A percentile compares a stretch with the other conserved stretches of the same genome.
Conservation (phyloP, 1,284 basidiomycete species). For the Tetrapyrgos nigripes region DNA sequence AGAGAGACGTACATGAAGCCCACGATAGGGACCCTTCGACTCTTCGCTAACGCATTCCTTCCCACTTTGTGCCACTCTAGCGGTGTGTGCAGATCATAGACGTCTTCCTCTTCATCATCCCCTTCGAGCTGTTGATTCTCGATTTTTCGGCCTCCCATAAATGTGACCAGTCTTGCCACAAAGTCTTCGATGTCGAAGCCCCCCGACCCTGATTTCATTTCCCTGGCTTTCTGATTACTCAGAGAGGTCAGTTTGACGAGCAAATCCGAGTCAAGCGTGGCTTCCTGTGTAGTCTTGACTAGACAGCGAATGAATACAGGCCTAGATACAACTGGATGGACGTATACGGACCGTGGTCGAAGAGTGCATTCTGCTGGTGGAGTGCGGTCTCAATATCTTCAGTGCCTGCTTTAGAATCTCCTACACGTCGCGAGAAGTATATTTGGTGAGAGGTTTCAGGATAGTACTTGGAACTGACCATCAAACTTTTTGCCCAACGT, state of each 20-base stretch:
- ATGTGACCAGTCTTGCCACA: conserved; percentile 69
- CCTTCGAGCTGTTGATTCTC: conserved; percentile 48
- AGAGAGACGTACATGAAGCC: conserved; percentile 76
- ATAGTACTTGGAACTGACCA: conserved; percentile 45
- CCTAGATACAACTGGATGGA: background rate
- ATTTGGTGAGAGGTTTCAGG: background rate
- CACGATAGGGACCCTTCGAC: conserved; percentile 72
- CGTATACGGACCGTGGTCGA: conserved; percentile 54
- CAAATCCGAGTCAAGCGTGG: conserved; percentile 80
- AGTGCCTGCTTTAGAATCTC: conserved; percentile 61
- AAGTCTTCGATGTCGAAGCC: conserved; percentile 89
- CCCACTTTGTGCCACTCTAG: conserved; percentile 81
- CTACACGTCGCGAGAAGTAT: conserved; percentile 41
- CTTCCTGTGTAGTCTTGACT: conserved; percentile 84
- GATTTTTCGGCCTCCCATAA: conserved; percentile 71
- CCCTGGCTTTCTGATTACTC: conserved; percentile 80
- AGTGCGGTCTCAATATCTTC: conserved; percentile 54
- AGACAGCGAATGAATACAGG: conserved; percentile 8
- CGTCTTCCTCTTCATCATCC: conserved; percentile 37
- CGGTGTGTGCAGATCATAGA: conserved; percentile 23
- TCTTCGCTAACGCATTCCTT: conserved; percentile 75
- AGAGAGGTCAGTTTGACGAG: conserved; percentile 73
- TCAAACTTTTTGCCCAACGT: conserved; percentile 66
- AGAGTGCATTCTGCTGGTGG: conserved; percentile 64
- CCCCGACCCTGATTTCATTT: conserved; percentile 84